Percentiles rank a stretch among this genome's conserved stretches.
These are phyloP conservation scores for Saturnispora kantuleensis DNA, from an alignment of 805 yeast species.

Conservation along the genomic window DNA sequence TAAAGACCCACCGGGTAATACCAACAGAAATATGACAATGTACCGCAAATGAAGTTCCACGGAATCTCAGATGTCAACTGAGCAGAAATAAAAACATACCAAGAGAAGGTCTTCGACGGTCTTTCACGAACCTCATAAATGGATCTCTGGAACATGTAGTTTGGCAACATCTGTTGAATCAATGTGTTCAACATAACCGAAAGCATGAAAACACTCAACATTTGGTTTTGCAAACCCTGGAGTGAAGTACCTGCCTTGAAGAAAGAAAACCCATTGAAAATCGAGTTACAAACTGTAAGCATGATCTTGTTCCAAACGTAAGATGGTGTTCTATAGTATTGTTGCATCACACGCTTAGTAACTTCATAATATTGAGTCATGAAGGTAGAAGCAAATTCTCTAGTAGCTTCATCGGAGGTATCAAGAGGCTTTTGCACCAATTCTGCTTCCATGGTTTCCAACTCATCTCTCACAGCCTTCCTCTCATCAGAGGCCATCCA, in stretches of 20 bases:
- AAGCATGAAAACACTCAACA: conserved; percentile 69
- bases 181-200: conserved; percentile 45
- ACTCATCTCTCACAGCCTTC: conserved; percentile 46
- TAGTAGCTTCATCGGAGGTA: conserved; percentile 23
- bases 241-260: conserved; percentile 52
- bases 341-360: conserved; percentile 43
- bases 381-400: conserved; percentile 38
- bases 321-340: conserved; percentile 56
- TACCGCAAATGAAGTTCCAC: conserved; percentile 51
- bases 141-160: conserved; percentile 51
- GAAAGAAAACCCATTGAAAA: conserved; percentile 63
- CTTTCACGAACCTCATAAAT: conserved; percentile 66
- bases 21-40: conserved; percentile 51
- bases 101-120: conserved; percentile 60
- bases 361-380: conserved; percentile 35
- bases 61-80: conserved; percentile 61
- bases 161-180: conserved; percentile 54
- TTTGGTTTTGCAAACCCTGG: conserved; percentile 73
- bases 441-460: conserved; percentile 55
- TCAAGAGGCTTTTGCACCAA: conserved; percentile 31
- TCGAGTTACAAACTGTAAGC: conserved; percentile 42
- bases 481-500: conserved; percentile 68
- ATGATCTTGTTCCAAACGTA: conserved; percentile 48
- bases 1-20: conserved; percentile 69
- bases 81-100: conserved; percentile 53